Base-by-base conservation (phyloP, 768 basidiomycete genomes). In the Glaciozyma martinii region DNA sequence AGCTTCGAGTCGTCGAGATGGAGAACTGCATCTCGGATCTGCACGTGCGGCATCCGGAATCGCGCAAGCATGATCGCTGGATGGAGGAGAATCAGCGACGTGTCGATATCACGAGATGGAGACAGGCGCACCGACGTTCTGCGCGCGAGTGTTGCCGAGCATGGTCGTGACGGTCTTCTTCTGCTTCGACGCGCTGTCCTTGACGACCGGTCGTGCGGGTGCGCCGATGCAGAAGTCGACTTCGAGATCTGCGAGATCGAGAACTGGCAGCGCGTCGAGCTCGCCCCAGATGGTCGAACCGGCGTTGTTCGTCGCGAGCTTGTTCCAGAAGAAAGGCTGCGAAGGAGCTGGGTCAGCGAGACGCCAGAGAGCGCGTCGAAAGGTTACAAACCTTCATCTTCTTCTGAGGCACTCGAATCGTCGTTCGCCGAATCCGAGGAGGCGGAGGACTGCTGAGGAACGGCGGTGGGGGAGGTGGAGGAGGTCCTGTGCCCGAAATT, bases 301-400 rank as follows among this genome's bases (percentile, higher is more conserved):
- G 6, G 81, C 70, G 8, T 77, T 73, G 10, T 79, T 70, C 18
- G 74, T 74, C n/a, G 80, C 77, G 7, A 92, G 66, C 71, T 94
- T 93, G 68, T 84, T 86, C 91, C 92, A 94, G 75, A 90, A 90
- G 79, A 95, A 91, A 3, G 92, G 88, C 75, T 87, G 56, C 1
- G 15, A 23, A 61, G 57, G 12, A 4, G 5, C 1, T 15, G 3
- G 15, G 27, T 40, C 40, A 53, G 46, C 19, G 15, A 13, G 29
- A 21, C 16, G 16, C 0, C 23, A 21, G 6, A 19, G 10, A 13
- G 46, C 18, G 10, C 13, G 10, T 42, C 6, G 27, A 49, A 33
- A 33, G 21, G 18, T 1, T 2, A 1, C 67, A 42, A 30, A 71
- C 70, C 60, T 73, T 73, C 46, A 63, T 47, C 60, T 66, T 68